Evolutionary conservation across 768 basidiomycete genomes (phyloP).

Genomic region (Lactarius evosmus): DNA sequence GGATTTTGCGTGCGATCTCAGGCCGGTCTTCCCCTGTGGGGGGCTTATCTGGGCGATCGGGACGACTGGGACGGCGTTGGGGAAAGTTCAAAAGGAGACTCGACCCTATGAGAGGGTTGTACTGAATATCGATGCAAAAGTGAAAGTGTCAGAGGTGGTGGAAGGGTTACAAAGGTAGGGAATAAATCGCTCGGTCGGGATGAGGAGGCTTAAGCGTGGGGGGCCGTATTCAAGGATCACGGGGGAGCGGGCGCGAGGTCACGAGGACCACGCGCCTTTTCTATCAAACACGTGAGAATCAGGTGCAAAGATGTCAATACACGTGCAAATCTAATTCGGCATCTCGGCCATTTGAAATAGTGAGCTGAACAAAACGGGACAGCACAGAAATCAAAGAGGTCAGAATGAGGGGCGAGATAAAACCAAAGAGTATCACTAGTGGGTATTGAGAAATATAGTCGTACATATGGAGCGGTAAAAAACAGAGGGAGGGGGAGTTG

Average conservation of each 20-base stretch:
- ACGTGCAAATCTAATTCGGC: slow-evolving; percentile 25
- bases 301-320: slow-evolving; percentile 29
- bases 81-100: not conserved
- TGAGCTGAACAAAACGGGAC: too few species aligned
- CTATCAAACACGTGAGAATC: slow-evolving; percentile 29
- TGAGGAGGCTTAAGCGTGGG: not conserved
- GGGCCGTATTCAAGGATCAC: slow-evolving; percentile 23
- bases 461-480: slow-evolving; percentile 9
- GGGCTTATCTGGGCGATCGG: slow-evolving; percentile 21
- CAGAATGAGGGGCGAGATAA: not conserved
- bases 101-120: not conserved
- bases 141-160: not conserved
- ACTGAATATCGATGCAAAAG: not conserved
- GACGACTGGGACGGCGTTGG: not conserved
- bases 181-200: not conserved
- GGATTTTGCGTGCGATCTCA: not conserved
- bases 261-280: slow-evolving; percentile 28
- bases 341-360: slow-evolving; percentile 15
- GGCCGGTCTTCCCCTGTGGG: not conserved
- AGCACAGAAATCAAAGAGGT: not conserved
- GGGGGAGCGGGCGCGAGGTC: slow-evolving; percentile 23
- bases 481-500: not conserved
- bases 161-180: not conserved
- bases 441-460: slow-evolving; percentile 1
- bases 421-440: slow-evolving; percentile 4